Base-by-base conservation (phyloP, 768 basidiomycete species). In the Leccinum olivaceopallidum region DNA sequence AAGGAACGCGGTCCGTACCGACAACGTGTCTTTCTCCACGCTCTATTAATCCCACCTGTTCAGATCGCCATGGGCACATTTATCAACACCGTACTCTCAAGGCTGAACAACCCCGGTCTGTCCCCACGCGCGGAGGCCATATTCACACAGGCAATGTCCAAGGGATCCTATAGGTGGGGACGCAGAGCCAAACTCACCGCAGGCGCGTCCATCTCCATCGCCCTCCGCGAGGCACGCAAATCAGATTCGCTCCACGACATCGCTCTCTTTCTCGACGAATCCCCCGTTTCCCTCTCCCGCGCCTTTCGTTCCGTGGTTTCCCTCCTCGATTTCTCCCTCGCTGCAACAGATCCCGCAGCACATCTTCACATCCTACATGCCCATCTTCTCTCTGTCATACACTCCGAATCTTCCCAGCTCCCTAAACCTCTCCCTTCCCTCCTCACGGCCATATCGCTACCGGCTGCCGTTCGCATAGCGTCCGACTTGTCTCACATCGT, bases 191-290 rank as follows among this genome's bases (percentile, higher is more conserved):
- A 83, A 71, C 76, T 84, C 49, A 79, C 84, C 13, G 87, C 88
- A 0, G 92, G 85, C 13, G 89, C 87, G 3, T 83, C 86, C 51
- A 76, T 92, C 28, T 81, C 85, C 26, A 80, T 92, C 58, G 85
- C 89, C 6, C 77, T 92, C 48, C 86, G 91, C 54, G 88, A 92
- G 76, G 79, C 81, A 59, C 84, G 79, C 66, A 86, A 83, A 59
- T 84, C 88, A 30, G 87, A 89, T 69, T 83, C 83, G 13, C 77
- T 92, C 52, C 79, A 78, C 56, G 85, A 90, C 63, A 84, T 94
- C 61, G 86, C 91, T 5, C 84, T 82, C 64, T 74, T 90, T 26
- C 77, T 91, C 32, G 80, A 84, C 53, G 83, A 85, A 56, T 76
- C 83, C 24, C 70, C 78, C 18, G 61, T 77, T 36, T 73, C 81